Percentiles rank a stretch among this genome's conserved stretches.
Evolutionary conservation across 768 basidiomycete genomes (phyloP).

Genomic region (Kwoniella shandongensis): DNA sequence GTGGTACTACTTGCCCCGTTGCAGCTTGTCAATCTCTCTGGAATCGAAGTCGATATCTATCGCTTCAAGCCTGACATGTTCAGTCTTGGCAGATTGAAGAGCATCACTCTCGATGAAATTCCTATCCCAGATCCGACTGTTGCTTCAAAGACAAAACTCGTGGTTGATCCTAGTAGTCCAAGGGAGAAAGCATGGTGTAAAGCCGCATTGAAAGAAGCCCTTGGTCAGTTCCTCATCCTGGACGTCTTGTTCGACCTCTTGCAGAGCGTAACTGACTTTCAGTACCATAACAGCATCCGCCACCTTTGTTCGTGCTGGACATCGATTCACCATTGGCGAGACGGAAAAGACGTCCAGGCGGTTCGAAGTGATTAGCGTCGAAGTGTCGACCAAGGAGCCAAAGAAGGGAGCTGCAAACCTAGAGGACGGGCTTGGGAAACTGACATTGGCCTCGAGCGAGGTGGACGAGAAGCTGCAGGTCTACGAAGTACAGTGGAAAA

Average conservation of each 20-base stretch:
- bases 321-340: slow-evolving; percentile 15
- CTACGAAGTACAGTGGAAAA: slow-evolving; percentile 40
- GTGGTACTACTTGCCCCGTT: slow-evolving; percentile 1
- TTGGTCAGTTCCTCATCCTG: slow-evolving; percentile 39
- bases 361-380: slow-evolving; percentile 17
- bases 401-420: slow-evolving; percentile 13
- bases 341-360: slow-evolving; percentile 6
- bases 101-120: slow-evolving; percentile 17
- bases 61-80: slow-evolving; percentile 25
- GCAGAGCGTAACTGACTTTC: no score
- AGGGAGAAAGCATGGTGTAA: slow-evolving; percentile 39
- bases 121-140: background rate
- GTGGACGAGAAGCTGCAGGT: slow-evolving; percentile 10
- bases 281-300: slow-evolving; percentile 4
- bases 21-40: slow-evolving; percentile 2
- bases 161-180: slow-evolving; percentile 11
- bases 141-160: slow-evolving; percentile 11
- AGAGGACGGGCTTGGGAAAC: slow-evolving; percentile 17
- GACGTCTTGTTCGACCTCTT: no score
- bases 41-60: slow-evolving; percentile 22
- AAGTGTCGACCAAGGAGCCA: slow-evolving; percentile 5
- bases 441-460: slow-evolving; percentile 14
- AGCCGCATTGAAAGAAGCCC: slow-evolving; percentile 39
- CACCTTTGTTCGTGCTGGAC: slow-evolving; percentile 11
- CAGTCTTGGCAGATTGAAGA: slow-evolving; percentile 2